These are phyloP conservation scores for Solanum bulbocastanum DNA, from an alignment of 257 asterid species.

Conservation along the genomic window DNA sequence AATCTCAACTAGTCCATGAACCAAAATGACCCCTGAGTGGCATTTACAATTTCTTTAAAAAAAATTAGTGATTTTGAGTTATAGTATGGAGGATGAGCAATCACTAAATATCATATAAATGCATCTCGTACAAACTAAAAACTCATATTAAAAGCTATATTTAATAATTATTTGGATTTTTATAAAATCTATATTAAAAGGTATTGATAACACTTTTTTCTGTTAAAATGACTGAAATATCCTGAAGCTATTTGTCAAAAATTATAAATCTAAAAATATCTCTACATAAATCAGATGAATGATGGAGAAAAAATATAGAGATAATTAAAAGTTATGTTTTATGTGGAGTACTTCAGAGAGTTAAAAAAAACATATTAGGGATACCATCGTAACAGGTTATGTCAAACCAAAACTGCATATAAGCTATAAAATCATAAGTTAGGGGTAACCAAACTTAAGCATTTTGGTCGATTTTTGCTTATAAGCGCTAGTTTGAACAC, in stretches of 20 bases:
- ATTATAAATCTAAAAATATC: not conserved
- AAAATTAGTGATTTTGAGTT: not conserved
- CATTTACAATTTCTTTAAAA: not conserved
- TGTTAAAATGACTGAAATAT: not conserved
- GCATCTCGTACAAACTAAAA: not conserved
- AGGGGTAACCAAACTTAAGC: not conserved
- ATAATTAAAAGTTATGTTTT: not conserved
- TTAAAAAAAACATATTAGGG: not conserved
- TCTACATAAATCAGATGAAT: not conserved
- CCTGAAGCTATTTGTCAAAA: not conserved
- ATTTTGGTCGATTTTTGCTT: not conserved
- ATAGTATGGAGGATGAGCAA: not conserved
- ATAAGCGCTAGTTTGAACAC: not conserved
- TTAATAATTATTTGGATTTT: not conserved
- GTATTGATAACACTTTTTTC: not conserved
- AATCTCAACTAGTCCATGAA: not conserved
- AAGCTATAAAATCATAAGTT: not conserved
- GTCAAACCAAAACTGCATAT: not conserved
- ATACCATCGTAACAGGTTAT: not conserved
- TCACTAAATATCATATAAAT: not conserved
- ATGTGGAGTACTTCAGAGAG: not conserved
- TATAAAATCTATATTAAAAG: not conserved
- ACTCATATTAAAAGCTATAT: not conserved
- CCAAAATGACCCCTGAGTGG: not conserved
- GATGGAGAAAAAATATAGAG: not conserved